A percentile compares a stretch with the other conserved stretches of the same genome.
These are phyloP conservation scores for Aspergillus bertholletiae DNA, from an alignment of 495 filamentous ascomycete species.

Conservation along the genomic window DNA sequence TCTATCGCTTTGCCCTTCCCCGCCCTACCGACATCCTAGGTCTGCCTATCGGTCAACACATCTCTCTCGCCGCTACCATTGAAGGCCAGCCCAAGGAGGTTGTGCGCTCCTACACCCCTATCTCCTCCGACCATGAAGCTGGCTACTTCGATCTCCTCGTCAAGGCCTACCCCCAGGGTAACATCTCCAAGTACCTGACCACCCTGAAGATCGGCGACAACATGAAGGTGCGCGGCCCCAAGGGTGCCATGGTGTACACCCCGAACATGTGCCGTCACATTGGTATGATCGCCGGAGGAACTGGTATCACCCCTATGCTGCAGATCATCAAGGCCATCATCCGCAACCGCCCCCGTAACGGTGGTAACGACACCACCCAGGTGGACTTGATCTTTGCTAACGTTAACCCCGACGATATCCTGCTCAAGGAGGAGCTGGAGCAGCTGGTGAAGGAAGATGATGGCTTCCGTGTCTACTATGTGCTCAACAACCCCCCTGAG, in stretches of 20 bases:
- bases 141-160: conserved; percentile 96
- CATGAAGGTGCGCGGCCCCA: conserved; percentile 87
- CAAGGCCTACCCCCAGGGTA: conserved; percentile 95
- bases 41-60: conserved; percentile 96
- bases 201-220: conserved; percentile 76
- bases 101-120: conserved; percentile 93
- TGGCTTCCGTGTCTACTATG: conserved; percentile 83
- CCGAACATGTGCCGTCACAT: conserved; percentile 93
- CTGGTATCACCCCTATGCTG: conserved; percentile 97
- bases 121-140: conserved; percentile 85
- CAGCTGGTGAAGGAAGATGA: conserved; percentile 69
- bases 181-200: conserved; percentile 90
- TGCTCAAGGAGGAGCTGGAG: conserved; percentile 89
- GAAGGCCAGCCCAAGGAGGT: conserved; percentile 79
- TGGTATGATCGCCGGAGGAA: conserved; percentile 97
- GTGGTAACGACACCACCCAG: conserved; percentile 77
- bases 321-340: conserved; percentile 91
- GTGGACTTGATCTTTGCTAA: conserved; percentile 96
- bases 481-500: conserved; percentile 92
- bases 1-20: conserved; percentile 91
- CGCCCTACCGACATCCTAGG: conserved; percentile 76
- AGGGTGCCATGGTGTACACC: conserved; percentile 94
- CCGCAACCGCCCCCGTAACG: conserved; percentile 63
- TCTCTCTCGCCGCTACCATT: conserved; percentile 84
- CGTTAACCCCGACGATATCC: conserved; percentile 86